A percentile compares a stretch with the other conserved stretches of the same genome.
Evolutionary conservation across 352 stramenopile species (phyloP).

Genomic region (Globisporangium abappressorium): DNA sequence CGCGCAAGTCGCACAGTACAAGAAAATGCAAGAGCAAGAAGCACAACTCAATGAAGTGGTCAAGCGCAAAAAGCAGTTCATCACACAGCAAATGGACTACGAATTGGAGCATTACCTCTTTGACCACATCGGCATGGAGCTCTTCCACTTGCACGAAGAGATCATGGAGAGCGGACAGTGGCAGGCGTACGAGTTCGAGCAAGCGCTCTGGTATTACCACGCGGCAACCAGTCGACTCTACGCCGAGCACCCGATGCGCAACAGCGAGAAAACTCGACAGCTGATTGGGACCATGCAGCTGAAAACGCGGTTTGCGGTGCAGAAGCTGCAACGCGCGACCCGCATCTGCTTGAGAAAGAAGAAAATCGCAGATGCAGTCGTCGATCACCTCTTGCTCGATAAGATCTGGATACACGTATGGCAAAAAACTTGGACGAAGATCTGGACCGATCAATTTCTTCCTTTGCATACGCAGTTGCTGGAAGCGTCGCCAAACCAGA

Average conservation of each 20-base stretch:
- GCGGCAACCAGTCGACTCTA: constrained; percentile 28
- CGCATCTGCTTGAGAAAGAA: constrained; percentile 19
- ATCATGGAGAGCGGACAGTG: constrained; percentile 54
- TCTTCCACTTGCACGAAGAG: constrained; percentile 39
- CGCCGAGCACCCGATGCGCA: constrained; percentile 60
- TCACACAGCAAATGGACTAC: constrained; percentile 60
- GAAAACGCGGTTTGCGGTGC: constrained; percentile 33
- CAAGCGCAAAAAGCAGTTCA: constrained; percentile 53
- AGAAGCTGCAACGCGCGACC: constrained; percentile 33
- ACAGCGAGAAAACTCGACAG: constrained; percentile 32
- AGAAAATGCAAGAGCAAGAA: constrained; percentile 41
- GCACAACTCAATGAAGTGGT: constrained; percentile 23
- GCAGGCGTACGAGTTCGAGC: constrained; percentile 62
- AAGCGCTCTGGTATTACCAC: constrained; percentile 65
- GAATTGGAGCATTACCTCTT: constrained; percentile 53
- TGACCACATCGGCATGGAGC: constrained; percentile 32
- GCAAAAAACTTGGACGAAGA: constrained; percentile 15
- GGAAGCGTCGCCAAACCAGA: neutral
- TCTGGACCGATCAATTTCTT: constrained; percentile 5
- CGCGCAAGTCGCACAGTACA: constrained; percentile 40
- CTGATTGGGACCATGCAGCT: constrained; percentile 45
- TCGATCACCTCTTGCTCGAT: constrained; percentile 19
- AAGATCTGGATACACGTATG: constrained; percentile 19
- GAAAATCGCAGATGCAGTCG: constrained; percentile 10
- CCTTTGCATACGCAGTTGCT: neutral